A percentile compares a stretch with the other conserved stretches of the same genome.
These are phyloP conservation scores for Pythium dissimile DNA, from an alignment of 352 stramenopile species.

Conservation along the genomic window DNA sequence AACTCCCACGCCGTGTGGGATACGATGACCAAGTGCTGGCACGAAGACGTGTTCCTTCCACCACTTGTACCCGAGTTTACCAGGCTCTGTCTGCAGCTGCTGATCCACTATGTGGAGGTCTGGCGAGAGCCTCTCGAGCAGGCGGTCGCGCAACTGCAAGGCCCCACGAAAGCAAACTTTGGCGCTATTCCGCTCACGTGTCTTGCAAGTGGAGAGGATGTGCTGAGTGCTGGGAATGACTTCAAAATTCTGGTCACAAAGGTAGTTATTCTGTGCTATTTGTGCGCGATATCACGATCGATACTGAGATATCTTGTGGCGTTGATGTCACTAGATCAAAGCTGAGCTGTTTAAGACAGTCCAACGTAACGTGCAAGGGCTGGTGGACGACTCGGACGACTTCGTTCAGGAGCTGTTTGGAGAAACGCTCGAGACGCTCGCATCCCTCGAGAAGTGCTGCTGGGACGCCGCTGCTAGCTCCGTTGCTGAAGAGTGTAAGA, in stretches of 20 bases:
- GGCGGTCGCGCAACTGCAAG: conserved; percentile 40
- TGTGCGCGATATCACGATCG: background rate
- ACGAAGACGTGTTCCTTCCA: conserved; percentile 45
- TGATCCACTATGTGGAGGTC: conserved; percentile 52
- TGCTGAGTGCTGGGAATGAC: conserved; percentile 68
- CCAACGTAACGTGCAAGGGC: conserved; percentile 26
- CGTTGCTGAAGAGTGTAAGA: conserved; percentile 82
- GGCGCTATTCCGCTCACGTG: conserved; percentile 34
- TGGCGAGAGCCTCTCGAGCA: conserved; percentile 54
- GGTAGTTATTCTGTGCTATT: conserved; percentile 21
- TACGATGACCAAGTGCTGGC: conserved; percentile 56
- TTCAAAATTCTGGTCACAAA: conserved; percentile 60
- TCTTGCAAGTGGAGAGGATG: conserved; percentile 53
- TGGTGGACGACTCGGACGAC: conserved; percentile 37
- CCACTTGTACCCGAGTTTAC: conserved; percentile 60
- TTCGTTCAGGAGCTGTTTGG: conserved; percentile 42
- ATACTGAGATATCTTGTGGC: no score
- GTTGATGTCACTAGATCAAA: conserved; percentile 35
- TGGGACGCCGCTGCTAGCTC: conserved; percentile 58
- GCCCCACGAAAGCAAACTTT: conserved; percentile 48
- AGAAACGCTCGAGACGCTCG: conserved; percentile 37
- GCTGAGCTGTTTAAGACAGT: conserved; percentile 41
- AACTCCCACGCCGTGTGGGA: conserved; percentile 50
- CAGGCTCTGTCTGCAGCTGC: conserved; percentile 67
- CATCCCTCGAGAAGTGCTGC: conserved; percentile 47